Evolutionary conservation across 2,329 filamentous ascomycete species (phyloP).

Genomic region (Talaromyces sp.): DNA sequence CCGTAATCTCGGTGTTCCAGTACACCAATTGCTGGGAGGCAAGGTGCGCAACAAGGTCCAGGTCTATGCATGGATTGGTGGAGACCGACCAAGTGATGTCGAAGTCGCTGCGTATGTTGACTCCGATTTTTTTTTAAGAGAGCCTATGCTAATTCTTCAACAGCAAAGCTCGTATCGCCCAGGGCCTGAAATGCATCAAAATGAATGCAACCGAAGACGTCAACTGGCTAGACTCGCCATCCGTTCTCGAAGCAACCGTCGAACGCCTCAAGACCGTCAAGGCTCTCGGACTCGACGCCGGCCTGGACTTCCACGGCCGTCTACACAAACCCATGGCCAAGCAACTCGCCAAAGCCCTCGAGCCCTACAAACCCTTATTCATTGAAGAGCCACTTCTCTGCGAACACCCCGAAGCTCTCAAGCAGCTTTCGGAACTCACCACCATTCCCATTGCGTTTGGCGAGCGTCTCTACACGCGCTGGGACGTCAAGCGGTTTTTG

Average conservation of each 20-base stretch:
- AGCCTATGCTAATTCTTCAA: background rate
- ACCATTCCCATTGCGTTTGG: conserved; percentile 64
- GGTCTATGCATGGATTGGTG: conserved; percentile 75
- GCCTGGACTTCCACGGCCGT: conserved; percentile 71
- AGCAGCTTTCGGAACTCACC: conserved; percentile 52
- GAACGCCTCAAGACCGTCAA: conserved; percentile 65
- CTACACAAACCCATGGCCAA: conserved; percentile 77
- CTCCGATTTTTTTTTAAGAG: background rate
- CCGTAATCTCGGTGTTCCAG: conserved; percentile 57
- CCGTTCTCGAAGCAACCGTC: conserved; percentile 56
- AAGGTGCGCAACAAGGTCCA: conserved; percentile 63
- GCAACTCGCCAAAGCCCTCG: conserved; percentile 62
- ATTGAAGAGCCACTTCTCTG: conserved; percentile 68
- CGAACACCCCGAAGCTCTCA: conserved; percentile 63
- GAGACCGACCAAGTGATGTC: conserved; percentile 63
- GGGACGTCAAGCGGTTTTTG: conserved; percentile 68
- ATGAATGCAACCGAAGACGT: conserved; percentile 77
- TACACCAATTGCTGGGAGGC: conserved; percentile 69
- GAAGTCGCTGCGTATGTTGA: conserved; percentile 38
- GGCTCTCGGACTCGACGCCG: conserved; percentile 63
- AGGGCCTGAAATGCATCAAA: conserved; percentile 50
- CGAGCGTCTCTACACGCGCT: conserved; percentile 64
- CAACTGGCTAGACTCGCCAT: conserved; percentile 69
- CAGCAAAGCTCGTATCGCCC: conserved; percentile 44
- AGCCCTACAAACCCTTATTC: conserved; percentile 65